Percentiles rank a stretch among this genome's conserved stretches.
These are phyloP conservation scores for Fusarium phyllophilum DNA, from an alignment of 2,329 filamentous ascomycete genomes.

Conservation along the genomic window DNA sequence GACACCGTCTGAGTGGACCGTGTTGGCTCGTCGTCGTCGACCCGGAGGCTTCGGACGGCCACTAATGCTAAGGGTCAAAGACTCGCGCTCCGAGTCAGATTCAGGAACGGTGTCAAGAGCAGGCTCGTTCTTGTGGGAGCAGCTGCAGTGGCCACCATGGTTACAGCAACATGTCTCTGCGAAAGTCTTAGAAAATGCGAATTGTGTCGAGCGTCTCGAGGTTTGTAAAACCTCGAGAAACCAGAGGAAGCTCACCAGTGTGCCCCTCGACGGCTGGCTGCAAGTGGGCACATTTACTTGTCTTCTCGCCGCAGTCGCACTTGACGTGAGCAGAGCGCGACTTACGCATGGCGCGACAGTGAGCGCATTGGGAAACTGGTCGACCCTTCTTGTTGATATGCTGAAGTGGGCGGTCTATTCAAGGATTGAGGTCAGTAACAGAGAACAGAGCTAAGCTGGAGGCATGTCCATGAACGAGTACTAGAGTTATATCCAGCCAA, in stretches of 20 bases:
- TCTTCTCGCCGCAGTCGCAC: constrained; percentile 97
- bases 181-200: constrained; percentile 31
- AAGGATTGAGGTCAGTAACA: constrained; percentile 38
- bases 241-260: constrained; percentile 60
- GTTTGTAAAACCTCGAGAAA: constrained; percentile 8
- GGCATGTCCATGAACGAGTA: not conserved
- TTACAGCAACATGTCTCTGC: constrained; percentile 76
- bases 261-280: constrained; percentile 67
- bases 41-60: constrained; percentile 54
- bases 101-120: constrained; percentile 71
- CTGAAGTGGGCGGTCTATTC: constrained; percentile 84
- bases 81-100: constrained; percentile 66
- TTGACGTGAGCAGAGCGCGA: constrained; percentile 93
- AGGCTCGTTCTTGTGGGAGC: constrained; percentile 70
- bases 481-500: not conserved
- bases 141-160: constrained; percentile 74
- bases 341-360: constrained; percentile 96
- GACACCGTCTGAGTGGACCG: constrained; percentile 68
- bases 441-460: not conserved
- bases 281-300: constrained; percentile 73
- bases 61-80: constrained; percentile 40
- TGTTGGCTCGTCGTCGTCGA: constrained; percentile 68
- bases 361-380: constrained; percentile 96
- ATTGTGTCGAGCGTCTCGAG: constrained; percentile 13
- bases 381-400: constrained; percentile 98